Evolutionary conservation across 495 filamentous ascomycete genomes (phyloP), one percentile per base, ranked within the genome.

Genomic region (Penicillium flavigenum): DNA sequence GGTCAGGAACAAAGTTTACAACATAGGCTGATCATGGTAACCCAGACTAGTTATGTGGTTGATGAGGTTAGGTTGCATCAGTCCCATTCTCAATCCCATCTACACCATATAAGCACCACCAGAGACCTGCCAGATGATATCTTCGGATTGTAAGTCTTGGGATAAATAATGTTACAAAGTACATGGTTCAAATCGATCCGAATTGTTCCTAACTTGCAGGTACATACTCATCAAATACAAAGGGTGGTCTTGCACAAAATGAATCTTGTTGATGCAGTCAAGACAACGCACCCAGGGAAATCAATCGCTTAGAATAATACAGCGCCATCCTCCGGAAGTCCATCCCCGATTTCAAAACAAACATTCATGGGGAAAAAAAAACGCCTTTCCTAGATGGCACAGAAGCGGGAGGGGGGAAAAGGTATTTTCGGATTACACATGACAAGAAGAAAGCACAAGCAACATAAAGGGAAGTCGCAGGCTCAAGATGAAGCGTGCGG

Each of bases 81-180:
- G 16, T 39, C 36, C 6, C n/a, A 39, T 17, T 39, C 6, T 38
- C 36, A 39, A 17, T 1, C 36, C 36, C 12, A 32, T 20, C 39
- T 47, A 65, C 22, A 29, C 48, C 63, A 68, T 68, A 54, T 55
- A 61, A 31, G 63, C 63, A 16, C 78, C 79, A 3, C 82, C 81
- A 66, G 76, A 76, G 46, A 83, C 72, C 64, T 81, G 77, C 19
- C 82, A 76, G n/a, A 39, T n/a, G 16, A 32, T 34, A 14, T 17
- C 16, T 39, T 39, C 6, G 14, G 1, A 20, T 19, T 32, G 29
- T 20, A 27, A 32, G 36, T 24, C 31, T 34, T 5, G 10, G 3
- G 10, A 20, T 22, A 36, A 4, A 14, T 9, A 24, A 6, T 4
- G 4, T 22, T 49, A 20, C 20, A 38, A 38, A 12, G 36, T 47